Base-by-base conservation (phyloP, 805 yeast genomes). In the Yarrowia keelungensis region DNA sequence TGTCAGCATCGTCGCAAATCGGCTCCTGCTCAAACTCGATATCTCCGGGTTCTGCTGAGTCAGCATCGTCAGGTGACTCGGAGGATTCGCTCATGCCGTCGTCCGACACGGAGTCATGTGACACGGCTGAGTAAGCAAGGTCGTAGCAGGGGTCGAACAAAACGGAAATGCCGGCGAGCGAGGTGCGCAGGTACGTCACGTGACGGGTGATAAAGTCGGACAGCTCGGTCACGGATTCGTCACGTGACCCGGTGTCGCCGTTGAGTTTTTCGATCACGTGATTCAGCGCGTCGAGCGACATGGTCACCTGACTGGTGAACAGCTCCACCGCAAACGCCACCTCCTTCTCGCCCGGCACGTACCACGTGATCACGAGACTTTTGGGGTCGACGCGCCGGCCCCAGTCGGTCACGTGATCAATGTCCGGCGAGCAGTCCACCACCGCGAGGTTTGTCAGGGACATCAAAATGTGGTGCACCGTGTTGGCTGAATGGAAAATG, bases 141-240 rank as follows among this genome's bases (percentile, higher is more conserved):
- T 49, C 67, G 26, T 71, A 69, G 8, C 87, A 86, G 0, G 96
- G 91, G 75, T 92, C 97, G 73, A 90, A 85, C 45, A 92, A 79
- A 53, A 84, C 81, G 42, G 97, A 84, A 9, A 86, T 79, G 35
- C 97, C 97, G 50, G 93, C 86, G 4, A 89, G 72, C 0, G 87
- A 79, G 69, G 87, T 86, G 0, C 89, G 82, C 58, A 90, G 75
- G 64, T 85, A 86, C 10, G 86, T 78, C 36, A 90, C 79, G 72
- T 85, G 83, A 71, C 83, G 84, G 35, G 85, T 80, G 16, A 91
- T 75, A 1, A 80, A 83, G 72, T 90, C 94, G 2, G 85, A 76
- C 3, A 79, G 71, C 19, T 79, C 76, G 2, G 75, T 74, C 71
- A 59, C 65, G 16, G 19, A n/a, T 11, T 32, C 41, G 9, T 16